Percentiles rank a stretch among this genome's conserved stretches.
Conservation (phyloP, 2,329 filamentous ascomycete species). For the Berkeleyomyces basicola region DNA sequence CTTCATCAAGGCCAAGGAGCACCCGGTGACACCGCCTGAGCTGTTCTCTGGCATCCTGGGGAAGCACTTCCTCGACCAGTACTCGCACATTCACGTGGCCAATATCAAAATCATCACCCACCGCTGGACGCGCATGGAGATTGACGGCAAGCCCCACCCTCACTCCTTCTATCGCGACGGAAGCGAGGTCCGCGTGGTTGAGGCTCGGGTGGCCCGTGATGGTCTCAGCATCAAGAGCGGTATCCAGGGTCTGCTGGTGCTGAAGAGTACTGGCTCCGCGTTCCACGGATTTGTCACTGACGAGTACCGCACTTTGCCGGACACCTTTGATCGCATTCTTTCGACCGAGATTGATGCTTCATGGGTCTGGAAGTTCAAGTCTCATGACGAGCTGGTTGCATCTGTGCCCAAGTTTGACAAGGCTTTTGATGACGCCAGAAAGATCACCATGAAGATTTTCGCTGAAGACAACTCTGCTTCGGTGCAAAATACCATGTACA, state of each 20-base stretch:
- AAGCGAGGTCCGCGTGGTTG: slow-evolving; percentile 69
- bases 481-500: slow-evolving; percentile 97
- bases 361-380: slow-evolving; percentile 73
- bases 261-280: slow-evolving; percentile 91
- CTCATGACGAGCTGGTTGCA: slow-evolving; percentile 48
- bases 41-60: slow-evolving; percentile 75
- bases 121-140: slow-evolving; percentile 75
- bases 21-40: slow-evolving; percentile 84
- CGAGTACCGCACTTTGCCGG: slow-evolving; percentile 78
- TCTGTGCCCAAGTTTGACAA: slow-evolving; percentile 53
- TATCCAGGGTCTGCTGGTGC: slow-evolving; percentile 67
- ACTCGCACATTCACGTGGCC: slow-evolving; percentile 72
- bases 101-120: slow-evolving; percentile 71
- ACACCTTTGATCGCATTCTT: slow-evolving; percentile 89
- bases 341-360: slow-evolving; percentile 78
- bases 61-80: slow-evolving; percentile 74
- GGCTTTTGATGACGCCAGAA: slow-evolving; percentile 61
- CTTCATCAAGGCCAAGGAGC: slow-evolving; percentile 87
- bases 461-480: slow-evolving; percentile 80
- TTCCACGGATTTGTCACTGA: slow-evolving; percentile 91
- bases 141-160: slow-evolving; percentile 81
- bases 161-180: slow-evolving; percentile 90
- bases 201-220: slow-evolving; percentile 50
- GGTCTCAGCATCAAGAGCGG: slow-evolving; percentile 63
- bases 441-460: slow-evolving; percentile 81